These are phyloP conservation scores for Artemisia princeps DNA, from an alignment of 140 eudicot species.

Conservation along the genomic window DNA sequence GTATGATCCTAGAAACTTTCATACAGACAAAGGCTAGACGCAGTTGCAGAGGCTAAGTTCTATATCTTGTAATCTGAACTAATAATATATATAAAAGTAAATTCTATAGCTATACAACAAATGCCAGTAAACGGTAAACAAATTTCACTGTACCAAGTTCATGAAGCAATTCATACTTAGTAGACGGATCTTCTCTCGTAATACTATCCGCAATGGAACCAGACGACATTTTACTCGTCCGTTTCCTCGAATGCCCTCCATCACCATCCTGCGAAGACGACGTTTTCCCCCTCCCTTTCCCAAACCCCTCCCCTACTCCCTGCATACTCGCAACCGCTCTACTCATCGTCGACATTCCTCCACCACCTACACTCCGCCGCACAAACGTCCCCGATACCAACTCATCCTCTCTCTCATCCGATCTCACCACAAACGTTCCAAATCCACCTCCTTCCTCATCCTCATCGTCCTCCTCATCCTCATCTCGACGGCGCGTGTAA, in stretches of 20 bases:
- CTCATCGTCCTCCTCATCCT: constrained; percentile 32
- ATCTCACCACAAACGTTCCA: constrained; percentile 76
- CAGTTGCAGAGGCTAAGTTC: too few relatives aligned
- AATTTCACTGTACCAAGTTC: constrained; percentile 59
- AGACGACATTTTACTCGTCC: constrained; percentile 61
- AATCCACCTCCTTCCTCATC: constrained; percentile 43
- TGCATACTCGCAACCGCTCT: constrained; percentile 83
- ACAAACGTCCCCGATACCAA: constrained; percentile 52
- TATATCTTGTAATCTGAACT: too few relatives aligned
- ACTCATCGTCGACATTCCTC: constrained; percentile 59
- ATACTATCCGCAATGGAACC: constrained; percentile 81
- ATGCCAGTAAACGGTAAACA: background rate
- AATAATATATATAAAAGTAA: background rate
- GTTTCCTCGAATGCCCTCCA: constrained; percentile 40
- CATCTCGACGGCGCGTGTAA: constrained; percentile 22
- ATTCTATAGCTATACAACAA: too few relatives aligned
- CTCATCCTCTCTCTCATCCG: constrained; percentile 40
- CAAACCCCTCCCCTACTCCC: constrained; percentile 61
- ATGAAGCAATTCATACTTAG: constrained; percentile 87
- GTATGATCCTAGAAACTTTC: background rate
- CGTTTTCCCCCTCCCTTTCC: constrained; percentile 37
- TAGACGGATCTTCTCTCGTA: constrained; percentile 84
- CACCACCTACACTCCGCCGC: constrained; percentile 40
- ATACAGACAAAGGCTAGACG: too few relatives aligned
- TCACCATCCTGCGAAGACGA: constrained; percentile 29